Base-by-base conservation (phyloP, 1,284 basidiomycete species). In the Moesziomyces sp. region DNA sequence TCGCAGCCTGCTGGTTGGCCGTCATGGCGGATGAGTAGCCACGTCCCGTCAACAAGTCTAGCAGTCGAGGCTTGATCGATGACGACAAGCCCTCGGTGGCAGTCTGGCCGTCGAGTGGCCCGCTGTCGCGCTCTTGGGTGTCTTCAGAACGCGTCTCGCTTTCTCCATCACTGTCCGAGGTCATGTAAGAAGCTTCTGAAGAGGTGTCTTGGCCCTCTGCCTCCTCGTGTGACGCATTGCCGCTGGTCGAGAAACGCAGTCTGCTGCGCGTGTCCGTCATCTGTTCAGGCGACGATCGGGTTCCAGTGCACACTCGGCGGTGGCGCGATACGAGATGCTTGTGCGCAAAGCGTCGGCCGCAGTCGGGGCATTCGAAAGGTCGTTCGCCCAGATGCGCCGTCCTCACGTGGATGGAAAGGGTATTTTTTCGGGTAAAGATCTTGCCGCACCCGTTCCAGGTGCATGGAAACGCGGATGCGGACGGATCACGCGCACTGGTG, bases 321-420 rank as follows among this genome's bases (percentile, higher is more conserved):
- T 78, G 76, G n/a, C 69, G 63, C 40, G 67, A 63, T 16, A 70
- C 59, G 13, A 73, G 61, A 55, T 74, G 70, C 58, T 76, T 78
- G 63, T 78, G 72, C 5, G 68, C 76, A 46, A 76, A 76, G 3
- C 62, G 46, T 28, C 58, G 62, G 5, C 60, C 65, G 49, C 76
- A 78, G 23, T 56, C 55, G 7, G 52, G 24, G 45, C 76, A 78
- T 14, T 68, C 61, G 46, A 76, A 76, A 5, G 74, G 70, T 19
- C 58, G 53, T 40, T 76, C 74, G 6, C 76, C 76, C 5, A 74
- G 60, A 57, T 78, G 76, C 3, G 59, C 46, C 10, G 67, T 73
- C 11, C 76, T 53, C 7, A 71, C 58, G 43, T 78, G 76, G 28
- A 72, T 62, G 9, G 67, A 67, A 13, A 76, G 55, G 5, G 69